A percentile compares a stretch with the other conserved stretches of the same genome.
Conservation (phyloP, 768 basidiomycete genomes). For the Rhizopogon salebrosus region DNA sequence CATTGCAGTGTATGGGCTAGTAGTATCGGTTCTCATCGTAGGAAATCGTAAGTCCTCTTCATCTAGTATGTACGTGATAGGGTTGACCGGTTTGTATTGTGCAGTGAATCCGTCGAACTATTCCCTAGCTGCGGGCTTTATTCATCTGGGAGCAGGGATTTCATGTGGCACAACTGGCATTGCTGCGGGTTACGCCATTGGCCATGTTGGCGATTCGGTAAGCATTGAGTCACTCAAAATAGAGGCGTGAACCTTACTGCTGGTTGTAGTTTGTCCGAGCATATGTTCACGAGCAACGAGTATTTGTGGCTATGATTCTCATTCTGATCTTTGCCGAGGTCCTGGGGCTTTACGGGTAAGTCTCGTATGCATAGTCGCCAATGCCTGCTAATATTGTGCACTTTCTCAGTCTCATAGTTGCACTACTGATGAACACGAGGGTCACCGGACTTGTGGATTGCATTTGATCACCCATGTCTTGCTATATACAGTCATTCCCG, state of each 20-base stretch:
- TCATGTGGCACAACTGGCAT: slow-evolving; percentile 89
- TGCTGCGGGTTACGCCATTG: slow-evolving; percentile 93
- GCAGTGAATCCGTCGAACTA: slow-evolving; percentile 65
- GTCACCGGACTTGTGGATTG: slow-evolving; percentile 39
- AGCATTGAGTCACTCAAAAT: slow-evolving; percentile 18
- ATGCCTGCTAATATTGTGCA: background rate
- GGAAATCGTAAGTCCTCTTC: slow-evolving; percentile 45
- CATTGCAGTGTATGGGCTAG: slow-evolving; percentile 95
- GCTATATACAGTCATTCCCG: slow-evolving; percentile 4
- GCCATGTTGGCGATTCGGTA: slow-evolving; percentile 89
- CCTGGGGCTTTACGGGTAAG: slow-evolving; percentile 81
- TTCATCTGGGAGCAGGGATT: slow-evolving; percentile 89
- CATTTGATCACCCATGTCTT: slow-evolving; percentile 6
- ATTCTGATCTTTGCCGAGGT: slow-evolving; percentile 94
- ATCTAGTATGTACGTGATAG: slow-evolving; percentile 1
- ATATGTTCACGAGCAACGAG: slow-evolving; percentile 83
- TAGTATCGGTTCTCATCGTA: slow-evolving; percentile 90
- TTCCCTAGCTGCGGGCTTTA: slow-evolving; percentile 80
- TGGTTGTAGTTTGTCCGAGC: slow-evolving; percentile 74
- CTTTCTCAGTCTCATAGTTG: slow-evolving; percentile 68
- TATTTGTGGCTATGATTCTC: slow-evolving; percentile 95
- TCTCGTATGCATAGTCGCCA: slow-evolving; percentile 4
- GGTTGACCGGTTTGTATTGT: slow-evolving; percentile 11
- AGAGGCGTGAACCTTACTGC: background rate
- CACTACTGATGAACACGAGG: slow-evolving; percentile 86